phyloP scores from a whole-genome alignment of 1,139 yeast species.

The Diutina pseudorugosa region DNA sequence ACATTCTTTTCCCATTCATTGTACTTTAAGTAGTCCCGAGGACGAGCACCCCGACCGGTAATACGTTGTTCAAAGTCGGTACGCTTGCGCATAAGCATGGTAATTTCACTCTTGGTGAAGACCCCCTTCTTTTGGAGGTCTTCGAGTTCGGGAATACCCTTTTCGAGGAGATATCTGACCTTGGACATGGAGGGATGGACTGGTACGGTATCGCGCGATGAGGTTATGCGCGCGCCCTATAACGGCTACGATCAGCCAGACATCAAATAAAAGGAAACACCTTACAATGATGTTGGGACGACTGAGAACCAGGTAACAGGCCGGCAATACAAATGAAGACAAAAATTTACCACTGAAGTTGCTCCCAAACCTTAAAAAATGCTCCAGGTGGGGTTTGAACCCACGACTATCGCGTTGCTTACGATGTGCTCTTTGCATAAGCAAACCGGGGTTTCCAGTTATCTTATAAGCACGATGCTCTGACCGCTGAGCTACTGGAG shows the following conservation, averaged over 20 bases:
- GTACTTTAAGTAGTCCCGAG: slow-evolving; percentile 69
- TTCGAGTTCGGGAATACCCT: slow-evolving; percentile 84
- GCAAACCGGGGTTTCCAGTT: neutral
- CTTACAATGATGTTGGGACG: too few species aligned
- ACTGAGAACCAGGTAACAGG: too few species aligned
- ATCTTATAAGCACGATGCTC: slow-evolving; percentile 5
- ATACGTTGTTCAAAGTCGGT: slow-evolving; percentile 93
- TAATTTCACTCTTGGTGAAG: slow-evolving; percentile 70
- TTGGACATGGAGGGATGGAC: slow-evolving; percentile 26
- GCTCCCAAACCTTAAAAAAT: slow-evolving; percentile 12
- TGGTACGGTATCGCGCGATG: slow-evolving; percentile 1
- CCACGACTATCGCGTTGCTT: slow-evolving; percentile 50
- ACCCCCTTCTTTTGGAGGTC: slow-evolving; percentile 75
- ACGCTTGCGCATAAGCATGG: slow-evolving; percentile 80
- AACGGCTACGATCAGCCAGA: slow-evolving; percentile 32
- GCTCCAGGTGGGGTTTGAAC: slow-evolving; percentile 48
- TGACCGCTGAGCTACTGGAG: slow-evolving; percentile 4
- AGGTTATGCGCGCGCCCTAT: neutral
- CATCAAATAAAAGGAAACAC: too few species aligned
- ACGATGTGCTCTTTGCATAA: slow-evolving; percentile 8
- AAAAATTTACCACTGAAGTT: too few species aligned
- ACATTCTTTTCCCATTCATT: slow-evolving; percentile 73
- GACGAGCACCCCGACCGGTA: slow-evolving; percentile 70
- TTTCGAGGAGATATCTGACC: slow-evolving; percentile 67
- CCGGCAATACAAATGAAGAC: too few species aligned